Conservation (phyloP, 75 land plant genomes). For the Picea sitchensis region DNA sequence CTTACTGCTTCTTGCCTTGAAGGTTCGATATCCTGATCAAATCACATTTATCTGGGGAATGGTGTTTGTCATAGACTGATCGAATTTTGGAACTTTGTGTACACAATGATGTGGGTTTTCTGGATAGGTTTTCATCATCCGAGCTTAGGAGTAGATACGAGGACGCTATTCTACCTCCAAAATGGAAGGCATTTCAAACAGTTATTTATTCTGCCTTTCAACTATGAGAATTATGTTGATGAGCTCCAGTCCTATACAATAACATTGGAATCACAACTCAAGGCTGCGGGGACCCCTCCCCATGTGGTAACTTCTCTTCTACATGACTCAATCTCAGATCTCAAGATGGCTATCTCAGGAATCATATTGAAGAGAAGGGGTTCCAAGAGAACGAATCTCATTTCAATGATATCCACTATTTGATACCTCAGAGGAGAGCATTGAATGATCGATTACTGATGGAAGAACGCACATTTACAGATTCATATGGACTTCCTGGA, state of each 20-base stretch:
- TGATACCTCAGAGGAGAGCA: slow-evolving; percentile 18
- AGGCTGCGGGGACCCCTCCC: neutral
- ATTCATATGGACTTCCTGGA: slow-evolving; percentile 53
- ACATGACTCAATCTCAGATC: neutral
- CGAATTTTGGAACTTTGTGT: too few species aligned
- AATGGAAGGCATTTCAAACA: too few species aligned
- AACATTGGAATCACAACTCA: neutral
- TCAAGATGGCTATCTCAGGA: neutral
- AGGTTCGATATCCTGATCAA: too few species aligned
- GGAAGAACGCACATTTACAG: slow-evolving; percentile 75
- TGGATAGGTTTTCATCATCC: too few species aligned
- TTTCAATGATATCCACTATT: neutral
- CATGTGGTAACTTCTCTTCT: neutral
- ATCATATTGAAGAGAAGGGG: neutral
- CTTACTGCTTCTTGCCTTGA: too few species aligned
- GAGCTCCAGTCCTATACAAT: neutral
- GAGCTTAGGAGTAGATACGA: too few species aligned
- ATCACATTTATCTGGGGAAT: too few species aligned
- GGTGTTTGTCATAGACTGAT: too few species aligned
- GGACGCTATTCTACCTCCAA: too few species aligned
- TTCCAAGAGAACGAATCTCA: neutral
- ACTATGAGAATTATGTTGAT: too few species aligned
- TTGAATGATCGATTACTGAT: slow-evolving; percentile 76
- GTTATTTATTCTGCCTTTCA: too few species aligned
- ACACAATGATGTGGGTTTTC: too few species aligned